Evolutionary conservation across 2,329 filamentous ascomycete genomes (phyloP), one percentile per base, ranked within the genome.

Genomic region (Colletotrichum melonis): DNA sequence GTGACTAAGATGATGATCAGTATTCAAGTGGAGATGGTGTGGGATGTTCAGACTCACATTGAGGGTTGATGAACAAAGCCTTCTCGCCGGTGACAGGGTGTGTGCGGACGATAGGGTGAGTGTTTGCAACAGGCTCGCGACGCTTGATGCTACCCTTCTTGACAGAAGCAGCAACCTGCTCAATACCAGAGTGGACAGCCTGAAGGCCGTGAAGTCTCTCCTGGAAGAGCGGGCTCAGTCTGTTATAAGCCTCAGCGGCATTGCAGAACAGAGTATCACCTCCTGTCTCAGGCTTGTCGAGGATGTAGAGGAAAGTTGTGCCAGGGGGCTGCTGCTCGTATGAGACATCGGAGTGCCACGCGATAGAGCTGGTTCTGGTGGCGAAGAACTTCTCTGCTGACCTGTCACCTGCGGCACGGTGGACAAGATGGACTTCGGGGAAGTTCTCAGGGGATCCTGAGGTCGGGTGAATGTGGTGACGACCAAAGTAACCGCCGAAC

Each of bases 261-360:
- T 97, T 93, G 58, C 88, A 91, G 78, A 97, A 98, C 3, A 97
- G 85, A 0, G 95, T 98, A 80, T 98, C 95, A 60, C 95, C 95
- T 46, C 95, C 95, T 0, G 90, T 92, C 52, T 90, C 87, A 1
- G 95, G 95, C 57, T 90, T 92, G 79, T 98, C 95, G n/a, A 98
- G 88, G 63, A 95, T 88, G 80, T 97, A 97, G 46, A 98, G 83
- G 83, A 98, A 97, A 0, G 95, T 97, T 0, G 95, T 98, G 35
- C 95, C 94, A 0, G 95, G 95, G 1, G 95, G 95, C 83, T 98
- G 95, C 76, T 90, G 86, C 85, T 98, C 95, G 80, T 97, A 98
- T 0, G 93, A 94, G 1, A 97, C 92, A 77, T 98, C 95, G 0
- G 92, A 94, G 84, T 98, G 95, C 95, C 95, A 98, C 8, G 94